Conservation (phyloP, 495 filamentous ascomycete genomes). For the Tetracladium marchalianum region DNA sequence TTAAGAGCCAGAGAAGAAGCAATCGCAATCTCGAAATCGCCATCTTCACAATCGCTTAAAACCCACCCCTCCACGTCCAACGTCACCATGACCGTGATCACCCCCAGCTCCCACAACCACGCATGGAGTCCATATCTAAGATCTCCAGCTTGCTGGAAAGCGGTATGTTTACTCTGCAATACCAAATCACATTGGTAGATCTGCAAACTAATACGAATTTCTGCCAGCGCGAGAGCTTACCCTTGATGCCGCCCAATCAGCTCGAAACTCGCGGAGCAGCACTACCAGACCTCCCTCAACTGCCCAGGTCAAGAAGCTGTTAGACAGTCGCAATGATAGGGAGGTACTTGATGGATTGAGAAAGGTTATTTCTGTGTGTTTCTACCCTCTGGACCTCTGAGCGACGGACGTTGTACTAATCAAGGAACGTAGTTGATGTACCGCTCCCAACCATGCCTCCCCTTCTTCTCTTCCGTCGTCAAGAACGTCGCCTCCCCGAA, state of each 20-base stretch:
- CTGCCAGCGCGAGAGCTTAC: conserved; percentile 85
- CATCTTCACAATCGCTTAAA: background rate
- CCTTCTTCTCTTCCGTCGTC: conserved; percentile 88
- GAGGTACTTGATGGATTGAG: conserved; percentile 89
- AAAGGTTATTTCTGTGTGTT: conserved; percentile 74
- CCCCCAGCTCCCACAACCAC: background rate
- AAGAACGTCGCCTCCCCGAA: conserved; percentile 91
- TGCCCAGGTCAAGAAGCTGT: conserved; percentile 78
- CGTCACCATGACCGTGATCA: background rate
- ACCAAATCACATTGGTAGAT: background rate
- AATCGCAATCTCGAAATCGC: conserved; percentile 1
- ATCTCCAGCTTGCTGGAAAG: conserved; percentile 91
- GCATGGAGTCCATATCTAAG: conserved; percentile 92
- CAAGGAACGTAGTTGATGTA: conserved; percentile 76
- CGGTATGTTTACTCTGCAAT: conserved; percentile 40
- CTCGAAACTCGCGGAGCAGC: conserved; percentile 37
- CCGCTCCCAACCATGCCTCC: conserved; percentile 66
- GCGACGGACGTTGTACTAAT: too few species aligned
- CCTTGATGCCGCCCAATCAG: conserved; percentile 86
- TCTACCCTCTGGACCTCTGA: background rate
- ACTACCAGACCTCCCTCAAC: conserved; percentile 34
- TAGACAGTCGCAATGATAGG: conserved; percentile 88
- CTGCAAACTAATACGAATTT: background rate
- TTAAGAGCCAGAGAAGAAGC: background rate
- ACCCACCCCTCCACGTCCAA: background rate